A percentile compares a stretch with the other conserved stretches of the same genome.
Evolutionary conservation across 129 eudicot genomes (phyloP).

Genomic region (Flaveria trinervia): DNA sequence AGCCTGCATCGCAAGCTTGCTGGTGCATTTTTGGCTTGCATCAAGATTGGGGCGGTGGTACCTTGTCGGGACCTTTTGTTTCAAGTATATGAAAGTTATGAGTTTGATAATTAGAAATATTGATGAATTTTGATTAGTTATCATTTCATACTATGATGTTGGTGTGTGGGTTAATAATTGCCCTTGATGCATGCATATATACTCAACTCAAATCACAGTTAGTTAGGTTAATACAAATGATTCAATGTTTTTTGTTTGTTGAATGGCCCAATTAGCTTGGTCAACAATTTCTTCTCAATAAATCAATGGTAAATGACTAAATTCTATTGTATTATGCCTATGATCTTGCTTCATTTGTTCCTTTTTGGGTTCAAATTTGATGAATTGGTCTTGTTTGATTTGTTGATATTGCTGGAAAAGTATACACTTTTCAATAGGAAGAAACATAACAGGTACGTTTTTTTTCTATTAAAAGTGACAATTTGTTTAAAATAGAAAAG

Average conservation of each 20-base stretch:
- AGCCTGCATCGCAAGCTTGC: constrained; percentile 96
- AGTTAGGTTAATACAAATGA: constrained; percentile 13
- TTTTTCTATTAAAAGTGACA: too few species aligned
- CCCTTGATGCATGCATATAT: constrained; percentile 28
- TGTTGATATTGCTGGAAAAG: too few species aligned
- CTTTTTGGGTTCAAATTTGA: too few species aligned
- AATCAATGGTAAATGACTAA: neutral
- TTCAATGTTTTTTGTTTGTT: constrained; percentile 4
- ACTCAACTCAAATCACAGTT: constrained; percentile 12
- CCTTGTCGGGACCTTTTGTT: constrained; percentile 82
- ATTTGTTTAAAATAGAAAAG: too few species aligned
- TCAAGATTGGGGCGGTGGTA: constrained; percentile 88
- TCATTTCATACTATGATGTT: neutral
- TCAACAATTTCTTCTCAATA: constrained; percentile 2
- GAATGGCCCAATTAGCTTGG: neutral
- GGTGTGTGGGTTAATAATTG: constrained; percentile 18
- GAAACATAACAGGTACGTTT: too few species aligned
- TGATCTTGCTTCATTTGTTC: neutral
- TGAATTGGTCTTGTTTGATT: too few species aligned
- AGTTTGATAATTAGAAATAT: constrained; percentile 50
- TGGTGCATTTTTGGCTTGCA: constrained; percentile 94
- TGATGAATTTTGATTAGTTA: neutral
- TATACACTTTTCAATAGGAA: too few species aligned
- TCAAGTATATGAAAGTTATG: constrained; percentile 58
- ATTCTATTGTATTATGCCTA: neutral